These are phyloP conservation scores for Nemania bipapillata DNA, from an alignment of 2,329 filamentous ascomycete species.

Conservation along the genomic window DNA sequence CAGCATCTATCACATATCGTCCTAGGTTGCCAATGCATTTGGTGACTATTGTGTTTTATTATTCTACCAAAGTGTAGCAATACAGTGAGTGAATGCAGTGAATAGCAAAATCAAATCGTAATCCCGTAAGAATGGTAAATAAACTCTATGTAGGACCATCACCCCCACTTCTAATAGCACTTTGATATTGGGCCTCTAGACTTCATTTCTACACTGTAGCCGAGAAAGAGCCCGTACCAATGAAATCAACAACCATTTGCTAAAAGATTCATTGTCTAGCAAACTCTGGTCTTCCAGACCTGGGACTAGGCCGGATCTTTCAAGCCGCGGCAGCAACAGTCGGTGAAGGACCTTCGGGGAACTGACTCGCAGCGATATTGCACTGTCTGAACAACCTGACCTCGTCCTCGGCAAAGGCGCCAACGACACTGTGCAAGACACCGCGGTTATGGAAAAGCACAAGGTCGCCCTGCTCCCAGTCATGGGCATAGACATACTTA, in stretches of 20 bases:
- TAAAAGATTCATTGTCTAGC: constrained; percentile 1
- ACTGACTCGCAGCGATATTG: constrained; percentile 75
- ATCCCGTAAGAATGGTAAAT: neutral
- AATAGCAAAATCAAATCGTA: neutral
- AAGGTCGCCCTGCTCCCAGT: constrained; percentile 80
- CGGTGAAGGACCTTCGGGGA: constrained; percentile 62
- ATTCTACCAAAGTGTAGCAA: neutral
- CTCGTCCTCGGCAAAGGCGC: constrained; percentile 77
- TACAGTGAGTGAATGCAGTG: neutral
- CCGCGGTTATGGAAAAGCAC: constrained; percentile 84
- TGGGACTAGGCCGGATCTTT: neutral
- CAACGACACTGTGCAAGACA: constrained; percentile 78
- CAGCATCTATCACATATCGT: neutral
- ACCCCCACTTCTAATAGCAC: neutral
- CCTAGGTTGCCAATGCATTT: neutral
- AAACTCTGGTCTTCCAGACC: neutral
- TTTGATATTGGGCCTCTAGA: neutral
- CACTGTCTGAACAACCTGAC: constrained; percentile 81
- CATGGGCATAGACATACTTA: constrained; percentile 74
- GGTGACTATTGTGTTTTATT: neutral
- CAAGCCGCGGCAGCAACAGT: constrained; percentile 13
- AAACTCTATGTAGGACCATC: neutral
- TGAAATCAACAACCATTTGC: neutral
- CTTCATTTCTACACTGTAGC: neutral
- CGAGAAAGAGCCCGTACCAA: neutral